These are phyloP conservation scores for Microsporum ferrugineum DNA, from an alignment of 2,329 filamentous ascomycete species.

Conservation along the genomic window DNA sequence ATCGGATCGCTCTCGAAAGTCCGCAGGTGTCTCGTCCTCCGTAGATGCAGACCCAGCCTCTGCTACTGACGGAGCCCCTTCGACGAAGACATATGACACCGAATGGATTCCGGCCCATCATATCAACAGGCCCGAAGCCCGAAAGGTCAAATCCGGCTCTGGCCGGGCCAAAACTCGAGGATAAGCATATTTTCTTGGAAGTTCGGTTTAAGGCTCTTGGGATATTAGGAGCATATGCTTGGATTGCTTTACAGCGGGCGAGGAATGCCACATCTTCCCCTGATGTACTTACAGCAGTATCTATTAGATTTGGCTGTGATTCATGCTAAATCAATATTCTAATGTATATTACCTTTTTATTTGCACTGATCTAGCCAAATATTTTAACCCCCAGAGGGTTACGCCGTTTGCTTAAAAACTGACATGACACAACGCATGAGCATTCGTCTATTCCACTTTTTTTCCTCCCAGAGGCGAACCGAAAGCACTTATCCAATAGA, in stretches of 20 bases:
- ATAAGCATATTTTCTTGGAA: slow-evolving; percentile 2
- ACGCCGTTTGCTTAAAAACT: not conserved
- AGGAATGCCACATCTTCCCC: not conserved
- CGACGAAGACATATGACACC: slow-evolving; percentile 70
- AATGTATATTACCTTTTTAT: slow-evolving; percentile 1
- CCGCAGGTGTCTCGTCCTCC: slow-evolving; percentile 55
- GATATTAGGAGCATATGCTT: not conserved
- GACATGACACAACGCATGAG: not conserved
- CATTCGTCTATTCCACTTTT: not conserved
- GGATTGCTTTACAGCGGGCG: not conserved
- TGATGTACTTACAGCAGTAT: not conserved
- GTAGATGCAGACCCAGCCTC: slow-evolving; percentile 49
- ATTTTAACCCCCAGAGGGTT: not conserved
- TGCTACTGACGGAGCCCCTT: slow-evolving; percentile 58
- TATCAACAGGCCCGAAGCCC: slow-evolving; percentile 69
- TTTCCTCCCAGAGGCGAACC: not conserved
- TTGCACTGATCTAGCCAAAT: not conserved
- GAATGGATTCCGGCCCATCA: slow-evolving; percentile 89
- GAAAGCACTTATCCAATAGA: not conserved
- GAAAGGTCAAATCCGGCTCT: slow-evolving; percentile 43
- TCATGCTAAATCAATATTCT: not conserved
- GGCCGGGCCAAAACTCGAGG: slow-evolving; percentile 10
- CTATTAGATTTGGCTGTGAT: not conserved
- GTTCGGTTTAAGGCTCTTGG: not conserved
- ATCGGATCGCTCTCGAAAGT: slow-evolving; percentile 54